Evolutionary conservation across 805 yeast genomes (phyloP).

Genomic region (Candida orba): DNA sequence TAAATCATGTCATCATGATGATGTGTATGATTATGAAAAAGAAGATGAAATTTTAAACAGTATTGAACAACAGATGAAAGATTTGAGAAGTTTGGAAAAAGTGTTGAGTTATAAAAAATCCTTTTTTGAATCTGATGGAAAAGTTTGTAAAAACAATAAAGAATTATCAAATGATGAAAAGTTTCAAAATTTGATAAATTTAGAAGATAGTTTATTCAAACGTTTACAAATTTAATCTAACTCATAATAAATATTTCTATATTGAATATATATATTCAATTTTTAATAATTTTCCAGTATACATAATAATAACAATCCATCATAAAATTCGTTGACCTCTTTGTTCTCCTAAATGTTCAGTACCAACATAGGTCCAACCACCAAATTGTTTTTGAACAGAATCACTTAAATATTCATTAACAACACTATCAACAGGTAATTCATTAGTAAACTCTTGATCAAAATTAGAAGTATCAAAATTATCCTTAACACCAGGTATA

Average conservation of each 20-base stretch:
- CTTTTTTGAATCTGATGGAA: conserved; percentile 10
- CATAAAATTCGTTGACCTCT: neutral
- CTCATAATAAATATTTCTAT: neutral
- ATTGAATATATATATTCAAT: neutral
- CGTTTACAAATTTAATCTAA: conserved; percentile 2
- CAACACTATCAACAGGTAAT: conserved; percentile 91
- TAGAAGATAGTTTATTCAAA: conserved; percentile 7
- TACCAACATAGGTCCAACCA: conserved; percentile 95
- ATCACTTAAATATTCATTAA: conserved; percentile 84
- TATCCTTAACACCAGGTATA: conserved; percentile 82
- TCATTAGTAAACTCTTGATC: conserved; percentile 90
- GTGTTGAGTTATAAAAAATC: conserved; percentile 8
- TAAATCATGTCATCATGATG: conserved; percentile 7
- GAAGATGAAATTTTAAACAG: conserved; percentile 20
- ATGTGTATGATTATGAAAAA: conserved; percentile 20
- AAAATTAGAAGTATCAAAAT: conserved; percentile 87
- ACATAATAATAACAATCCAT: neutral
- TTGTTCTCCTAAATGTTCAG: conserved; percentile 34
- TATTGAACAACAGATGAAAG: conserved; percentile 16
- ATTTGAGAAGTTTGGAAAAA: conserved; percentile 18
- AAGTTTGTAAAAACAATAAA: neutral
- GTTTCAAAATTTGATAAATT: conserved; percentile 2
- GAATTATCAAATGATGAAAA: conserved; percentile 5
- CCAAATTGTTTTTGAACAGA: conserved; percentile 97
- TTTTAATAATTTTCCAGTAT: too few relatives aligned